Base-by-base conservation (phyloP, 139 green algal genomes). In the Pseudopediastrum boryanum region DNA sequence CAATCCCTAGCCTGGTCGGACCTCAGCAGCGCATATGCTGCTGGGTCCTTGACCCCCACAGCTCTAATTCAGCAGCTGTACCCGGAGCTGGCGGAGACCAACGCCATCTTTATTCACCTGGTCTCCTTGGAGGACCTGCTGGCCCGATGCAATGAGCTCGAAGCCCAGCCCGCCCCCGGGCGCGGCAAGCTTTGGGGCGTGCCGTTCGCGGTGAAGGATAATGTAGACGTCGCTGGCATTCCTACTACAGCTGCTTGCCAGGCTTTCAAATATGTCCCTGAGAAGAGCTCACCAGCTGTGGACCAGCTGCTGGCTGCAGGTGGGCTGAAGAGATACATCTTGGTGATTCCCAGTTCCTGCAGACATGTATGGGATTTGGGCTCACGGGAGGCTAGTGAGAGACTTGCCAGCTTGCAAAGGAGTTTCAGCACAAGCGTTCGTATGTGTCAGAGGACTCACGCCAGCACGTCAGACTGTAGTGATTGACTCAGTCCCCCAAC, bases 151-250 rank as follows among this genome's bases (percentile, higher is more conserved):
- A 85, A 75, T 43, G 68, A 78, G 25, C 74, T 95, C 33, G 89
- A 94, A 54, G 48, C 41, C 1, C 54, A 84, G 43, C 79, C 78
- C 2, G 33, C 61, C 19, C 50, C 46, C 21, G 19, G 84, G 25
- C 71, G 89, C 2, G 81, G 86, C 16, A 61, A 73, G 1, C 84
- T 96, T 59, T 93, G 85, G 81, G 92, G 91, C 27, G 67, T 94
- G 8, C 89, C 89, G 0, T 95, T 94, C 78, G 91, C 85, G 21
- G 87, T 94, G 1, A 96, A 95, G 75, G 92, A 96, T 83, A 96
- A 96, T 67, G 92, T 96, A 19, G 91, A 95, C 70, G 89, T 96
- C 9, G 86, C 68, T 16, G 89, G 85, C 25, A 84, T 85, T 51
- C 83, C 87, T 36, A 96, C 90, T 7, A 95, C 90, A 12, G 88